Base-by-base conservation (phyloP, 495 filamentous ascomycete genomes). In the Bacidia gigantensis region DNA sequence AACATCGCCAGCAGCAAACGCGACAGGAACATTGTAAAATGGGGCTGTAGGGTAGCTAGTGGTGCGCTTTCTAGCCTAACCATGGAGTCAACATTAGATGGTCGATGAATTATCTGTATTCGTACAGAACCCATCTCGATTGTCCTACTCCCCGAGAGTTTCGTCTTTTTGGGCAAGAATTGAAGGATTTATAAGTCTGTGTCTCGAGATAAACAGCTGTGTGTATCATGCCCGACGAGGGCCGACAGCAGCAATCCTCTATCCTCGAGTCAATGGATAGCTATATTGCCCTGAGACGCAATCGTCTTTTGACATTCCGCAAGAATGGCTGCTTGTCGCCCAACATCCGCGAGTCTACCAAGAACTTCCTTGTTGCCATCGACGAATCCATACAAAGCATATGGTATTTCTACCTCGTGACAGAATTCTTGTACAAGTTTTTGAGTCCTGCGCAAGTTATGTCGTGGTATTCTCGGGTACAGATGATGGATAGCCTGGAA, bases 401-500 rank as follows among this genome's bases (percentile, higher is more conserved):
- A 98, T 1, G 92, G 92, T 49, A 98, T 89, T 42, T 80, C 87
- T 3, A 89, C 88, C 18, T 96, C 89, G 20, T 81, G 72, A 60
- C 92, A 98, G 64, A 96, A 98, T 7, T 87, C 84, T 60, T 84
- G 76, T 12, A 97, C 84, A 32, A 94, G 71, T 55, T 78, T 81
- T 68, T 95, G 92, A 7, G 86, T 80, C 45, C 72, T 71, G 23
- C 92, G 78, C 45, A 98, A 77, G 66, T 98, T 98, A 60, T 98
- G 93, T 39, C 92, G 75, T 38, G 92, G 92, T 56, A 98, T 86
- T n/a, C 92, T 78, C 11, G 92, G 92, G 61, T 80, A 98, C 17
- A 98, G 72, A 65, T 98, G 92, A 58, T 98, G 92, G 52, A 98
- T 85, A 26, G 84, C 92, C 65, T 98, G 92, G 65, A 96, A 97